Evolutionary conservation across 2,329 filamentous ascomycete genomes (phyloP).

Genomic region (Domatiomyces globalis): DNA sequence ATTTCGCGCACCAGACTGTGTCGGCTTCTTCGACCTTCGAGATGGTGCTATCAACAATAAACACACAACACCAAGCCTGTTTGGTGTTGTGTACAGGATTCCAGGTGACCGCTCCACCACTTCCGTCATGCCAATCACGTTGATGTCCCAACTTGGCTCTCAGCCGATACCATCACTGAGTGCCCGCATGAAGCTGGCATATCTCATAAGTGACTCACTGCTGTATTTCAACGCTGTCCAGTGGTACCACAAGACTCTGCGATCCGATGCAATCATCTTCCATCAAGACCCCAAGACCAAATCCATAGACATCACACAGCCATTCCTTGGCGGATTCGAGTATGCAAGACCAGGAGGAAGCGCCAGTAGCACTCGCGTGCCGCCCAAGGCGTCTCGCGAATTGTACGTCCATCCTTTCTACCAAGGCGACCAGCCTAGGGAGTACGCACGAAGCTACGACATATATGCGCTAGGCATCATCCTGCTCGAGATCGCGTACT

Average conservation of each 20-base stretch:
- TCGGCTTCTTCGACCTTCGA: conserved; percentile 38
- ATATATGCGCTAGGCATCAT: conserved; percentile 41
- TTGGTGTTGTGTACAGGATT: conserved; percentile 42
- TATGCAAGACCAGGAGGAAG: conserved; percentile 40
- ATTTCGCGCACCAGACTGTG: conserved; percentile 38
- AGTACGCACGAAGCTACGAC: conserved; percentile 38
- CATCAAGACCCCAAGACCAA: conserved; percentile 22
- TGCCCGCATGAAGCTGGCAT: conserved; percentile 37
- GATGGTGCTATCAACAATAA: conserved; percentile 2
- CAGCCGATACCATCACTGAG: conserved; percentile 37
- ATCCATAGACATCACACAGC: conserved; percentile 11
- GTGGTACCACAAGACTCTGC: conserved; percentile 46
- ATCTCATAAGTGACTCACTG: conserved; percentile 40
- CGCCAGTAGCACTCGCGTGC: conserved; percentile 24
- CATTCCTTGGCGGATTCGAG: conserved; percentile 41
- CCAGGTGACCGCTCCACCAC: not conserved
- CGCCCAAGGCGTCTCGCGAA: conserved; percentile 19
- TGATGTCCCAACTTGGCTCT: conserved; percentile 33
- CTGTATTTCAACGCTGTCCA: conserved; percentile 42
- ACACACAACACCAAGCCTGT: conserved; percentile 25
- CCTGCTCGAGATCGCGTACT: conserved; percentile 35
- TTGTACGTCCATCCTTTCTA: conserved; percentile 38
- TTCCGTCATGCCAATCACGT: conserved; percentile 30
- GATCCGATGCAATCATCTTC: conserved; percentile 41
- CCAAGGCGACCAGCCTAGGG: conserved; percentile 25